A percentile compares a stretch with the other conserved stretches of the same genome.
Evolutionary conservation across 805 yeast species (phyloP).

Genomic region (Phaffomyces antillensis): DNA sequence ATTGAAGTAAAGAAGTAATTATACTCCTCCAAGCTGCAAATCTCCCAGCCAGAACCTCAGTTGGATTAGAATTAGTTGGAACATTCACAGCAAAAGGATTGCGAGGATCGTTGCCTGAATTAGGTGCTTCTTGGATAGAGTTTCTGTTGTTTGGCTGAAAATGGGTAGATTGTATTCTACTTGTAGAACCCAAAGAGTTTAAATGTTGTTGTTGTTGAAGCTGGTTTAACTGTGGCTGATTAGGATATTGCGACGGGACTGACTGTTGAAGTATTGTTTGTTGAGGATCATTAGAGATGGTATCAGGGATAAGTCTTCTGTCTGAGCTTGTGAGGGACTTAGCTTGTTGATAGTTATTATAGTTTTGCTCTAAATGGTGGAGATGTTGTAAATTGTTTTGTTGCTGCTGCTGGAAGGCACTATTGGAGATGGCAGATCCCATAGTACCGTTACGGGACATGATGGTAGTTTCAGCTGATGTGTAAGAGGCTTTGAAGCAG

Average conservation of each 20-base stretch:
- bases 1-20: slow-evolving; percentile 64
- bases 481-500: too few relatives aligned
- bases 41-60: slow-evolving; percentile 77
- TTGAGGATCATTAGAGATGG: slow-evolving; percentile 3
- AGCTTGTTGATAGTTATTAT: slow-evolving; percentile 32
- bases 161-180: slow-evolving; percentile 1
- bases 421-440: slow-evolving; percentile 29
- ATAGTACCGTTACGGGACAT: slow-evolving; percentile 31
- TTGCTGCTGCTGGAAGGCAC: slow-evolving; percentile 37
- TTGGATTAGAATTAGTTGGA: slow-evolving; percentile 67
- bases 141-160: slow-evolving; percentile 7
- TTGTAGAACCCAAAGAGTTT: slow-evolving; percentile 4
- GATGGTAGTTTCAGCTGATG: not conserved
- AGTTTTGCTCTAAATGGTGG: slow-evolving; percentile 35
- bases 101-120: slow-evolving; percentile 29
- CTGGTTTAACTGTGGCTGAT: not conserved
- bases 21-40: slow-evolving; percentile 84
- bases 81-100: slow-evolving; percentile 43
- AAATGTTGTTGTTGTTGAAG: slow-evolving; percentile 11
- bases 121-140: not conserved
- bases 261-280: not conserved
- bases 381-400: slow-evolving; percentile 38
- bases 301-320: slow-evolving; percentile 15
- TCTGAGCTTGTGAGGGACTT: slow-evolving; percentile 35
- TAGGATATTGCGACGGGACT: not conserved